Evolutionary conservation across 306 rosid genomes (phyloP), one percentile per base, ranked within the genome.

Genomic region (Lupinus albus): DNA sequence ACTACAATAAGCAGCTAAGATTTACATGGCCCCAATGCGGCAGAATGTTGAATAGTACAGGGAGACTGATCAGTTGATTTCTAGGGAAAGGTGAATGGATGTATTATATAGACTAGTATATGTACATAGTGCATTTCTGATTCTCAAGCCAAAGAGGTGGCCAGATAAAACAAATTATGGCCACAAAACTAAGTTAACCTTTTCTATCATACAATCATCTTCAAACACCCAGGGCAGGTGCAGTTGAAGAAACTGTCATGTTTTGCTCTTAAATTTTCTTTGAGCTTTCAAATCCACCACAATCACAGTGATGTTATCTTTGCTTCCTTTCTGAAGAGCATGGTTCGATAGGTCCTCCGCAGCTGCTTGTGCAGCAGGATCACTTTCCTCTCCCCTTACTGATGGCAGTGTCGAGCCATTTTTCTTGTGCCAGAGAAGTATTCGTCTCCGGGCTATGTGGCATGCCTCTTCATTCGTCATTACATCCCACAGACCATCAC

Each of bases 401-500:
- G 71, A 15, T 9, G 90, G 74, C 57, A 80, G 69, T 63, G 84
- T 10, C 49, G 32, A 20, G 5, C 91, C 95, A 20, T 91, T 91
- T 80, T 88, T 91, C 79, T 88, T 91, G 84, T 91, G 92, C 97
- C 97, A 91, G 32, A 78, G 71, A 33, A 85, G 90, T 57, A 91
- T 84, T 65, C 95, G 78, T 68, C 79, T 84, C 70, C 91, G 84
- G 49, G 97, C 97, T 15, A 87, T 70, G 68, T 91, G 92, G 6
- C 97, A 91, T 4, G 33, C 92, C 83, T 91, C 97, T 77, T 91
- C 97, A 11, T 88, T 86, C 10, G 95, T 45, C 95, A 91, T 86
- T 16, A 91, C 97, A 52, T 91, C 97, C 97, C 97, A 91, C 44
- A 91, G 69, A 54, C 97, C 97, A 76, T 91, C 97, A 73, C 95